These are phyloP conservation scores for Chenopodium formosanum DNA, from an alignment of 148 eudicot species.

Conservation along the genomic window DNA sequence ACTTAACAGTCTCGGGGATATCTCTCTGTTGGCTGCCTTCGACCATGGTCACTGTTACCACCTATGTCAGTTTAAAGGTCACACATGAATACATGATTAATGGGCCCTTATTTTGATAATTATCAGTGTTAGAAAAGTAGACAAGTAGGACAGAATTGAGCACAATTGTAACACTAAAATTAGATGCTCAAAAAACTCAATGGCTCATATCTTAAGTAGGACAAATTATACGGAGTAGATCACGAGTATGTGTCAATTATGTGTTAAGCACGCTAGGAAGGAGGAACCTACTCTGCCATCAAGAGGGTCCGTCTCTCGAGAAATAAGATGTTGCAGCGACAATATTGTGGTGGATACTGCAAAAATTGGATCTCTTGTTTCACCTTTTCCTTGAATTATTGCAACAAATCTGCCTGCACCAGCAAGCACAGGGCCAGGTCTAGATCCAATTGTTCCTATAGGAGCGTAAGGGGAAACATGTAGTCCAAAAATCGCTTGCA, in stretches of 20 bases:
- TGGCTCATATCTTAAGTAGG: neutral
- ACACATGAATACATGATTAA: neutral
- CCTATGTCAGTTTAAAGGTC: slow-evolving; percentile 16
- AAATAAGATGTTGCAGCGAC: slow-evolving; percentile 39
- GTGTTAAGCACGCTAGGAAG: neutral
- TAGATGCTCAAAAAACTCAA: neutral
- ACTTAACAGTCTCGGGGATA: slow-evolving; percentile 30
- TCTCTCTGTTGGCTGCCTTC: slow-evolving; percentile 28
- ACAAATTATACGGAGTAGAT: neutral
- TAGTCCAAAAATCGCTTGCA: slow-evolving; percentile 42
- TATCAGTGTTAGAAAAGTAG: neutral
- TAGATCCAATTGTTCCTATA: slow-evolving; percentile 28
- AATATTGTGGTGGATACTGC: slow-evolving; percentile 33
- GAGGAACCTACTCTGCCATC: slow-evolving; percentile 22
- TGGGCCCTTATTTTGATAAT: neutral
- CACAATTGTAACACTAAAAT: neutral
- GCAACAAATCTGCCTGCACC: slow-evolving; percentile 33
- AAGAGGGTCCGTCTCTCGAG: slow-evolving; percentile 43
- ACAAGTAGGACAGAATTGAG: neutral
- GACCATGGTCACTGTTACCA: slow-evolving; percentile 29
- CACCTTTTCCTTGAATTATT: slow-evolving; percentile 23
- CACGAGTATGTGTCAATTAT: neutral
- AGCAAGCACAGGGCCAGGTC: slow-evolving; percentile 35
- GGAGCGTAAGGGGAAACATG: slow-evolving; percentile 29
- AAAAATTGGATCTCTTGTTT: slow-evolving; percentile 25